phyloP scores from a whole-genome alignment of 805 yeast genomes.

The Monosporozyma servazzii region DNA sequence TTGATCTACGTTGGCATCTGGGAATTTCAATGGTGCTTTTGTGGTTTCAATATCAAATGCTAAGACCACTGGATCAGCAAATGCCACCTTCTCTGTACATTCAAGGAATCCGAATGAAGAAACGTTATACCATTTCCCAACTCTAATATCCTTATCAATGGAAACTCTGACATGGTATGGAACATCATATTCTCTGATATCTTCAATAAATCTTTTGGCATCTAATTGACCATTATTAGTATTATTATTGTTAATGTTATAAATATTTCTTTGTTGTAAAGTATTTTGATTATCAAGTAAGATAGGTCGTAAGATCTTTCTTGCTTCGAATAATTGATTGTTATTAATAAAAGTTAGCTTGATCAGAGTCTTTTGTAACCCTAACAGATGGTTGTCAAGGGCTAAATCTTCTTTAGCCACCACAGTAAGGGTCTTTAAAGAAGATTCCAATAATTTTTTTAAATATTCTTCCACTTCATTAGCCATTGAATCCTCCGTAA shows the following conservation, averaged over 20 bases:
- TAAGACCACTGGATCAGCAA: slow-evolving; percentile 93
- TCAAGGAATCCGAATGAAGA: slow-evolving; percentile 47
- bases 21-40: slow-evolving; percentile 91
- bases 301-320: slow-evolving; percentile 60
- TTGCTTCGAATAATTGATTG: slow-evolving; percentile 63
- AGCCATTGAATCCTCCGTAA: slow-evolving; percentile 35
- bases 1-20: slow-evolving; percentile 83
- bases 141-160: slow-evolving; percentile 79
- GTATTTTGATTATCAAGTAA: slow-evolving; percentile 56
- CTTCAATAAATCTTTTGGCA: slow-evolving; percentile 53
- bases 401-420: slow-evolving; percentile 70
- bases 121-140: slow-evolving; percentile 93
- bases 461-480: slow-evolving; percentile 80
- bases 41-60: slow-evolving; percentile 98
- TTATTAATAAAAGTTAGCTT: slow-evolving; percentile 68
- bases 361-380: slow-evolving; percentile 55
- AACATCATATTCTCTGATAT: slow-evolving; percentile 88
- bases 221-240: slow-evolving; percentile 37
- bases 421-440: slow-evolving; percentile 47
- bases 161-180: slow-evolving; percentile 95
- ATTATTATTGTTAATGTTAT: slow-evolving; percentile 26
- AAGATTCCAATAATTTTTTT: slow-evolving; percentile 54
- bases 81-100: slow-evolving; percentile 68
- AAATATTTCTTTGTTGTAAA: slow-evolving; percentile 57
- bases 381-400: slow-evolving; percentile 79